Conservation (phyloP, 805 yeast species). For the Sugiyamaella smithiae region DNA sequence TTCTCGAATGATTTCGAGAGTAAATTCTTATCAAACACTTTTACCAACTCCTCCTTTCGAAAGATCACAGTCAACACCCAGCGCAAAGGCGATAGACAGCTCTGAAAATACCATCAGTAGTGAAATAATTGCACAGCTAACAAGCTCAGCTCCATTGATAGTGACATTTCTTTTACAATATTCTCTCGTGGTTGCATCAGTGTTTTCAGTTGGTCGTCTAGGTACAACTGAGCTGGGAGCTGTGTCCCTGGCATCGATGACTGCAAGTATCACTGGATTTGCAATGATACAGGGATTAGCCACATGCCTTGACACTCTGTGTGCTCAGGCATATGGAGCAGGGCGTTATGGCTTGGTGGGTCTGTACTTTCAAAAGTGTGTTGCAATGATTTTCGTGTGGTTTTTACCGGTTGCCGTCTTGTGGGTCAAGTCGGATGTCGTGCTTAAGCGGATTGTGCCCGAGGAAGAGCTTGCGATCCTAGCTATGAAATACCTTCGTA, state of each 20-base stretch:
- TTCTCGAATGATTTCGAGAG: constrained; percentile 28
- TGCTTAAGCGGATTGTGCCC: constrained; percentile 47
- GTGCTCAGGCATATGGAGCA: constrained; percentile 85
- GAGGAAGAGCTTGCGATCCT: constrained; percentile 50
- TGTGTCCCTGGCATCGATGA: constrained; percentile 79
- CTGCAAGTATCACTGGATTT: constrained; percentile 70
- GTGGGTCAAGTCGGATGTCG: constrained; percentile 58
- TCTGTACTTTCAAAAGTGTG: constrained; percentile 67
- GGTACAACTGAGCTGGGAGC: constrained; percentile 82
- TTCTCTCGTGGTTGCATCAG: constrained; percentile 71
- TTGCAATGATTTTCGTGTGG: constrained; percentile 54
- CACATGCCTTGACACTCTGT: constrained; percentile 75
- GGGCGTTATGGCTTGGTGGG: constrained; percentile 69
- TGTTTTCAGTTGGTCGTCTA: constrained; percentile 75
- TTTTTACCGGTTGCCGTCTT: constrained; percentile 48
- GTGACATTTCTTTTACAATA: constrained; percentile 69
- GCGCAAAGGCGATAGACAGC: constrained; percentile 31
- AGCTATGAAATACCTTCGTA: constrained; percentile 57
- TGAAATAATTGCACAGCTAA: constrained; percentile 30
- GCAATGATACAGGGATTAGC: constrained; percentile 81
- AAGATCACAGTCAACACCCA: constrained; percentile 22
- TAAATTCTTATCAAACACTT: constrained; percentile 11
- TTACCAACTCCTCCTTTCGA: constrained; percentile 6
- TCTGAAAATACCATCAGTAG: constrained; percentile 26
- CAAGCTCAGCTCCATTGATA: constrained; percentile 51